Conservation (phyloP, 345 rosid genomes). For the Populus pruinosa region DNA sequence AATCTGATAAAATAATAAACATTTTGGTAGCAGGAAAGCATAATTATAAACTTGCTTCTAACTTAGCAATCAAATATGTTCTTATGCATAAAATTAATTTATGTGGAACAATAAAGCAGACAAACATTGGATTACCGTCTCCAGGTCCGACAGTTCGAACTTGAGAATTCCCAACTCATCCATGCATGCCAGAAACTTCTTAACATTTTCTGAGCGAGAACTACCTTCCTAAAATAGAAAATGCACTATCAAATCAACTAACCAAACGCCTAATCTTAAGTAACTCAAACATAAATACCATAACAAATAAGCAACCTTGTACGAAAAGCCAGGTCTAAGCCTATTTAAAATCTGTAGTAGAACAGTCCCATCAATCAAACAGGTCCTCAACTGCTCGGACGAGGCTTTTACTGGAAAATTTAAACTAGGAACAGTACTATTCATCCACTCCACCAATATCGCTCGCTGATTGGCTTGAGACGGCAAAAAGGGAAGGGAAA, state of each 20-base stretch:
- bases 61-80: neutral
- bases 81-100: neutral
- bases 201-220: constrained; percentile 42
- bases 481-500: neutral
- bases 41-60: neutral
- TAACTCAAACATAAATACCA: neutral
- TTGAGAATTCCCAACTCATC: constrained; percentile 63
- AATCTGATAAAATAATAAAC: neutral
- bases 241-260: constrained; percentile 10
- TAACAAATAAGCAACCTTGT: constrained; percentile 38
- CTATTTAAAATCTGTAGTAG: constrained; percentile 40
- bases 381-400: constrained; percentile 45
- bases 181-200: constrained; percentile 53
- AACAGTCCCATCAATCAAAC: constrained; percentile 42
- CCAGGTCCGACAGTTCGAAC: constrained; percentile 62
- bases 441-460: constrained; percentile 49
- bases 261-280: constrained; percentile 1
- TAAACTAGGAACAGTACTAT: constrained; percentile 34
- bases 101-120: neutral
- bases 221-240: constrained; percentile 44
- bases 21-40: neutral
- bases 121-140: constrained; percentile 53
- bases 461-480: constrained; percentile 40
- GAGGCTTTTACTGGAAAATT: constrained; percentile 42
- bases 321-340: constrained; percentile 40